Conservation (phyloP, 2,329 filamentous ascomycete species). For the Penicillium hordei region DNA sequence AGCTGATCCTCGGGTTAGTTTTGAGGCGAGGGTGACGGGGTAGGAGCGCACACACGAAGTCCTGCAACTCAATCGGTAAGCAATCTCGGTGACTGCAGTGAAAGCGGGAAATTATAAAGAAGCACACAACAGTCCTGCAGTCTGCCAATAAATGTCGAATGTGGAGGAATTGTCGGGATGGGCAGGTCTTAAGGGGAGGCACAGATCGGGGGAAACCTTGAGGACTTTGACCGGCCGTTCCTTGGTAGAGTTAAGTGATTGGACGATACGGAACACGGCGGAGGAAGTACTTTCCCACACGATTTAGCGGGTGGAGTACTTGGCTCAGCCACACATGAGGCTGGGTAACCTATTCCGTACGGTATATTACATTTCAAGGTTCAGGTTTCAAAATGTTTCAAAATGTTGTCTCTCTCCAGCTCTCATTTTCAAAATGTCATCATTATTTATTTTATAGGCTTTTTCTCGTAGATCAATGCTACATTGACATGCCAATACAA, state of each 20-base stretch:
- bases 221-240: conserved; percentile 14
- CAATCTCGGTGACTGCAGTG: neutral
- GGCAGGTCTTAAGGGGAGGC: conserved; percentile 7
- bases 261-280: conserved; percentile 14
- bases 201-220: conserved; percentile 6
- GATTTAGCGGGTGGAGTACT: conserved; percentile 15
- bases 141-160: neutral
- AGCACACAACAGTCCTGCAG: neutral
- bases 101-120: neutral
- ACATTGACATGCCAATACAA: conserved; percentile 1
- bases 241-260: conserved; percentile 10
- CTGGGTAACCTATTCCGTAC: conserved; percentile 1
- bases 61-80: conserved; percentile 10
- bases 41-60: conserved; percentile 7
- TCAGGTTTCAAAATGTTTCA: conserved; percentile 7
- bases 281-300: conserved; percentile 10
- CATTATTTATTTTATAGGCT: neutral
- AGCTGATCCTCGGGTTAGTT: neutral
- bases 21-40: conserved; percentile 10
- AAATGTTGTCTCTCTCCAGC: conserved; percentile 9
- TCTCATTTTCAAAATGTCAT: neutral
- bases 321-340: conserved; percentile 16
- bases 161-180: neutral
- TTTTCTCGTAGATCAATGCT: conserved; percentile 1
- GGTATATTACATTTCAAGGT: conserved; percentile 6